phyloP scores from a whole-genome alignment of 441 rosid species.

The Syzygium malaccense region DNA sequence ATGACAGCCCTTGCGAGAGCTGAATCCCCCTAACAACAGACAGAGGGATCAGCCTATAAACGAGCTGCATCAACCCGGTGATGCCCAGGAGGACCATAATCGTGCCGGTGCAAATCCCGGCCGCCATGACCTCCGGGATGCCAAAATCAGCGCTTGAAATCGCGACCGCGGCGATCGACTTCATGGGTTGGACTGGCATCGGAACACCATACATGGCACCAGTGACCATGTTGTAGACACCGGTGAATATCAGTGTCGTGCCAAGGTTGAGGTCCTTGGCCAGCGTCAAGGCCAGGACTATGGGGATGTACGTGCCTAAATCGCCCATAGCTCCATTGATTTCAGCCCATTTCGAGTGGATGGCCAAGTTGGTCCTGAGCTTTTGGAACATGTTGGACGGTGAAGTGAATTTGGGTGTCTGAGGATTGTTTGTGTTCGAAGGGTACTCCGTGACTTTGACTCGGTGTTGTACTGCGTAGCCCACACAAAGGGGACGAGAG shows the following conservation, averaged over 20 bases:
- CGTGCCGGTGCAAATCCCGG: slow-evolving; percentile 58
- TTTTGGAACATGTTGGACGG: slow-evolving; percentile 7
- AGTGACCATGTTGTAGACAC: slow-evolving; percentile 47
- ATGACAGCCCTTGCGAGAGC: slow-evolving; percentile 66
- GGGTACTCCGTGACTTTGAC: background rate
- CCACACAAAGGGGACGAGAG: background rate
- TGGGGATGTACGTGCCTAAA: slow-evolving; percentile 65
- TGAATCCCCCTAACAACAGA: slow-evolving; percentile 78
- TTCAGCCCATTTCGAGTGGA: slow-evolving; percentile 46
- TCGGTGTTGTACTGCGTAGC: background rate
- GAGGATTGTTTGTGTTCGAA: background rate
- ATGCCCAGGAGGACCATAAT: slow-evolving; percentile 44
- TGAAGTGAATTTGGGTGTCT: background rate
- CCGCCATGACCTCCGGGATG: slow-evolving; percentile 60
- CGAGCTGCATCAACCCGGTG: slow-evolving; percentile 63
- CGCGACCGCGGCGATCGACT: slow-evolving; percentile 54
- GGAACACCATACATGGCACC: slow-evolving; percentile 61
- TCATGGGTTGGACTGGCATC: slow-evolving; percentile 86
- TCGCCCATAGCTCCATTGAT: slow-evolving; percentile 83
- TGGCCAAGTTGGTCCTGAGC: slow-evolving; percentile 29
- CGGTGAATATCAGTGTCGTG: slow-evolving; percentile 60
- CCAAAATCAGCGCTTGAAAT: slow-evolving; percentile 38
- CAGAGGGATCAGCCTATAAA: slow-evolving; percentile 50
- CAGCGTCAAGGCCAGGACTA: slow-evolving; percentile 60
- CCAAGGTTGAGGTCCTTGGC: slow-evolving; percentile 66